Evolutionary conservation across 2,329 filamentous ascomycete species (phyloP).

Genomic region (Alternaria dauci): DNA sequence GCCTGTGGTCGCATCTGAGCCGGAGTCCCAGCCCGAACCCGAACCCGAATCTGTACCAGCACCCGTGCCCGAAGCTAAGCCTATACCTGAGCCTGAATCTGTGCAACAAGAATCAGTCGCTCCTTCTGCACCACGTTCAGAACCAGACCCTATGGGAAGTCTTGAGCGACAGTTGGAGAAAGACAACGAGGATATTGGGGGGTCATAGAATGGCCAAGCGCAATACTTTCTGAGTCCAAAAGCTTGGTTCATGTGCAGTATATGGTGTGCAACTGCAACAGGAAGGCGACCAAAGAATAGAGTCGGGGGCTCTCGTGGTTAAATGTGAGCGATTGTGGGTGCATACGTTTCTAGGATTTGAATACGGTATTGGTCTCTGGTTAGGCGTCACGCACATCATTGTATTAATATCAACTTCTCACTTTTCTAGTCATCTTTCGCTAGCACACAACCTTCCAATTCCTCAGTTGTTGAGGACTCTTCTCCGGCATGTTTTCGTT

Average conservation of each 20-base stretch:
- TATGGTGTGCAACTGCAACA: neutral
- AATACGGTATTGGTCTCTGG: neutral
- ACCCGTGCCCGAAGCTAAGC: neutral
- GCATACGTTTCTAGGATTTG: neutral
- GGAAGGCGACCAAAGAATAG: neutral
- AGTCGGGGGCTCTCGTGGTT: neutral
- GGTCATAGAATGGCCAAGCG: constrained; percentile 14
- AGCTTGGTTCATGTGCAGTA: neutral
- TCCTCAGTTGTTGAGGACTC: neutral
- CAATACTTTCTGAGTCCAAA: neutral
- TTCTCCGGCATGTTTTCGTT: neutral
- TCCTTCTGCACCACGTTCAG: constrained; percentile 35
- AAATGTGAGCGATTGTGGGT: neutral
- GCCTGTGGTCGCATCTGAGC: constrained; percentile 2
- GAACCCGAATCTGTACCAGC: constrained; percentile 2
- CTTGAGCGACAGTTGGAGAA: constrained; percentile 57
- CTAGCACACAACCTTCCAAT: neutral
- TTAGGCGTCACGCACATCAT: constrained; percentile 8
- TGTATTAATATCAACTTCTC: constrained; percentile 17
- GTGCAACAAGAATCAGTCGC: constrained; percentile 18
- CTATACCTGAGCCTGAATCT: constrained; percentile 1
- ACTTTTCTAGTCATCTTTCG: neutral
- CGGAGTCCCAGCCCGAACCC: constrained; percentile 4
- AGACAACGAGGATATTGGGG: constrained; percentile 34
- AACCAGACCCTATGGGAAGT: constrained; percentile 58